phyloP scores from a whole-genome alignment of 345 rosid species.

The Eucalyptus polybractea region DNA sequence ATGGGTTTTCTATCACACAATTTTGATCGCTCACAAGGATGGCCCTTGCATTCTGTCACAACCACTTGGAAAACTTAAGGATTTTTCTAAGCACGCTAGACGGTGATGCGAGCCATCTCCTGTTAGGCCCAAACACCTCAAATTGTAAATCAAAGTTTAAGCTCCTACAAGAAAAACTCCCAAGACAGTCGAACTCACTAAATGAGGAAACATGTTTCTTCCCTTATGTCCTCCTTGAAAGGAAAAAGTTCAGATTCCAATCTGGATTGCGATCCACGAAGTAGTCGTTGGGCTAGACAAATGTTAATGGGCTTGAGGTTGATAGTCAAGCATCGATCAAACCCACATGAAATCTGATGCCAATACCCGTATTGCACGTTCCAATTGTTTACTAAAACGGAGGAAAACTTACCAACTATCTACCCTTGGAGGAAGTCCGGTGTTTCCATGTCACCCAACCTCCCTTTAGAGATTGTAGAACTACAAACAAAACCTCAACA shows the following conservation, averaged over 20 bases:
- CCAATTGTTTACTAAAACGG: neutral
- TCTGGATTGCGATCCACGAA: neutral
- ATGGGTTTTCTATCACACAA: neutral
- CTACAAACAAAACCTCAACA: neutral
- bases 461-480: neutral
- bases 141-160: neutral
- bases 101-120: neutral
- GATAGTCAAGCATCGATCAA: neutral
- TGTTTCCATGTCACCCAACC: neutral
- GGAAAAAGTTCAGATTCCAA: neutral
- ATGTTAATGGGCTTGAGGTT: neutral
- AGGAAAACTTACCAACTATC: neutral
- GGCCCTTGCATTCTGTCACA: neutral
- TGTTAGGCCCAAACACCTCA: neutral
- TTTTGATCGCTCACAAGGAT: neutral
- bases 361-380: neutral
- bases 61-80: neutral
- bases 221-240: neutral
- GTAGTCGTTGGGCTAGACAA: neutral
- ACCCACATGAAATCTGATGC: neutral
- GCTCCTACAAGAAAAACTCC: neutral
- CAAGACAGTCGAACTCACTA: neutral
- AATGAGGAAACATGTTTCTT: neutral
- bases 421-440: neutral
- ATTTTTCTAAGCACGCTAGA: neutral